Evolutionary conservation across 805 yeast genomes (phyloP).

Genomic region (Wickerhamomyces chambardii): DNA sequence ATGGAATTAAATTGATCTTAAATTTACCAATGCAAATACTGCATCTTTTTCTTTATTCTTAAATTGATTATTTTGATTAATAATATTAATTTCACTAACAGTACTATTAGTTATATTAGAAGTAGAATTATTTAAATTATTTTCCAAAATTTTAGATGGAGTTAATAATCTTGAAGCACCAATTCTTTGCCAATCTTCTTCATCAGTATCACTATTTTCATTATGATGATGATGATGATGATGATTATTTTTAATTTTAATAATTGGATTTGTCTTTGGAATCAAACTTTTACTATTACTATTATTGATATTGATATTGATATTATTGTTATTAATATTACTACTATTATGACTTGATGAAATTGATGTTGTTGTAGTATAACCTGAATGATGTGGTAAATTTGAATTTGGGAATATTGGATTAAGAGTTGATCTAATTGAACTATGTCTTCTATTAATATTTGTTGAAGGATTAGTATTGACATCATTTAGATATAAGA

Average conservation of each 20-base stretch:
- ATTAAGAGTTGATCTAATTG: conserved; percentile 28
- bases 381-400: conserved; percentile 34
- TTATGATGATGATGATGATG: conserved; percentile 15
- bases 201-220: conserved; percentile 60
- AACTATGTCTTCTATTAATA: conserved; percentile 14
- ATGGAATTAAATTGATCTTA: conserved; percentile 23
- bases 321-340: too few species aligned
- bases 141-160: conserved; percentile 5
- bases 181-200: conserved; percentile 92
- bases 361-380: conserved; percentile 3
- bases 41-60: conserved; percentile 43
- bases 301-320: too few species aligned
- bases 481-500: conserved; percentile 3
- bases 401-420: conserved; percentile 24
- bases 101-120: conserved; percentile 1
- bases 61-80: too few species aligned
- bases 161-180: conserved; percentile 58
- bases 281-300: conserved; percentile 18
- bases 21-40: conserved; percentile 56
- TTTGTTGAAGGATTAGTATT: not conserved
- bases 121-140: conserved; percentile 1
- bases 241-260: too few species aligned
- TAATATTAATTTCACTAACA: conserved; percentile 3
- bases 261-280: conserved; percentile 18
- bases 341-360: too few species aligned